These are phyloP conservation scores for Aspergillus brunneoviolaceus DNA, from an alignment of 2,329 filamentous ascomycete species.

Conservation along the genomic window DNA sequence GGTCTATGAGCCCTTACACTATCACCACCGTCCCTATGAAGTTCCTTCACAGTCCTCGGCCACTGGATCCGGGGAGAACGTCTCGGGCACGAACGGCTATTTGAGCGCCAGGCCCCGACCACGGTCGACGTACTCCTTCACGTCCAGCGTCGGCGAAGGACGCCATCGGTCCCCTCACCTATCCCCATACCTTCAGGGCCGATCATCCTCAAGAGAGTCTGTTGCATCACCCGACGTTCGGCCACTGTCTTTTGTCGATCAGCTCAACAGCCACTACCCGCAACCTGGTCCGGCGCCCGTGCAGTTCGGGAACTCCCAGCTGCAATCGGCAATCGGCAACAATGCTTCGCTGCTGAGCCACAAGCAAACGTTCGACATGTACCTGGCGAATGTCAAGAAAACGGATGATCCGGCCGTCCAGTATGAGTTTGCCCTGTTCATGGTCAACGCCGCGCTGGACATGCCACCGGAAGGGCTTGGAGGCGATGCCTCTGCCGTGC, in stretches of 20 bases:
- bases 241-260: conserved; percentile 61
- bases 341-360: conserved; percentile 89
- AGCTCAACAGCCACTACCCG: conserved; percentile 70
- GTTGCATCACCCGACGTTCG: conserved; percentile 57
- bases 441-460: conserved; percentile 86
- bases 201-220: conserved; percentile 51
- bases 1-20: conserved; percentile 50
- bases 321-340: conserved; percentile 76
- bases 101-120: conserved; percentile 64
- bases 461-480: conserved; percentile 56
- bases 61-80: conserved; percentile 48
- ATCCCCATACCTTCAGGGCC: conserved; percentile 49
- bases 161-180: conserved; percentile 56
- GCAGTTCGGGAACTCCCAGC: conserved; percentile 74
- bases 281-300: conserved; percentile 68
- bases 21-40: conserved; percentile 51
- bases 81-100: conserved; percentile 58
- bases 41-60: conserved; percentile 31
- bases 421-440: conserved; percentile 94
- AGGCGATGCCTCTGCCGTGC: conserved; percentile 24
- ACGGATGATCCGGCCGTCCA: conserved; percentile 86
- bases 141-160: conserved; percentile 67
- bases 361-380: conserved; percentile 96
- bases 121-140: conserved; percentile 71
- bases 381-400: conserved; percentile 94